These are phyloP conservation scores for Candida michaelii DNA, from an alignment of 805 yeast genomes.

Conservation along the genomic window DNA sequence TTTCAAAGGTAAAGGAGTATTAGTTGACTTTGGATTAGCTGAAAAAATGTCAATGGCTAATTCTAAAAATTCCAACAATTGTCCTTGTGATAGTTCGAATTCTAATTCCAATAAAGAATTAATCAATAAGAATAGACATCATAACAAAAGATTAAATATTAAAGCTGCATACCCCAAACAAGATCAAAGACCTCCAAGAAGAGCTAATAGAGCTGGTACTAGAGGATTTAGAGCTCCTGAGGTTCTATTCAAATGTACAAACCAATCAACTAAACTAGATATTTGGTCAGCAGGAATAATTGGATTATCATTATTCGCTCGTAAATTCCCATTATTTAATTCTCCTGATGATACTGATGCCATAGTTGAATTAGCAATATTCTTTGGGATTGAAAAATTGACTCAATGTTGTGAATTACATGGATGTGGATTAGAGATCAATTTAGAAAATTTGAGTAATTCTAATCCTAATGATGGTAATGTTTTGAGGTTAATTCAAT, in stretches of 20 bases:
- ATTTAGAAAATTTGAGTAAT: conserved; percentile 18
- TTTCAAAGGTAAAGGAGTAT: conserved; percentile 65
- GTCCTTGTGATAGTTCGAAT: conserved; percentile 54
- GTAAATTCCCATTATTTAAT: conserved; percentile 91
- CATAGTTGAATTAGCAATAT: conserved; percentile 72
- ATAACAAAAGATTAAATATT: conserved; percentile 26
- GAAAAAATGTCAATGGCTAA: conserved; percentile 43
- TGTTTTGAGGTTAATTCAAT: conserved; percentile 28
- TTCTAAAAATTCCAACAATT: conserved; percentile 29
- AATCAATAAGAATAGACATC: conserved; percentile 11
- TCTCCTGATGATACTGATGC: conserved; percentile 95
- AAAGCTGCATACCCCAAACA: conserved; percentile 73
- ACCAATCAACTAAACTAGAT: conserved; percentile 80
- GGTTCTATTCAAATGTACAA: conserved; percentile 80
- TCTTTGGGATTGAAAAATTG: conserved; percentile 76
- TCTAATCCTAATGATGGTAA: conserved; percentile 28
- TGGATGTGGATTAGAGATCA: conserved; percentile 78
- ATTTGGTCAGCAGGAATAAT: conserved; percentile 94
- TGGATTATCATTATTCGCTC: conserved; percentile 68
- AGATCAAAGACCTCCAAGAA: conserved; percentile 81
- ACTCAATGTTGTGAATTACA: conserved; percentile 78
- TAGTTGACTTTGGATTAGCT: conserved; percentile 92
- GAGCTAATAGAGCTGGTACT: conserved; percentile 97
- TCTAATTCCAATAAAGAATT: conserved; percentile 12
- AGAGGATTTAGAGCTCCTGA: conserved; percentile 95